phyloP scores from a whole-genome alignment of 2,329 filamentous ascomycete genomes.

The Ramularia collo-cygni region DNA sequence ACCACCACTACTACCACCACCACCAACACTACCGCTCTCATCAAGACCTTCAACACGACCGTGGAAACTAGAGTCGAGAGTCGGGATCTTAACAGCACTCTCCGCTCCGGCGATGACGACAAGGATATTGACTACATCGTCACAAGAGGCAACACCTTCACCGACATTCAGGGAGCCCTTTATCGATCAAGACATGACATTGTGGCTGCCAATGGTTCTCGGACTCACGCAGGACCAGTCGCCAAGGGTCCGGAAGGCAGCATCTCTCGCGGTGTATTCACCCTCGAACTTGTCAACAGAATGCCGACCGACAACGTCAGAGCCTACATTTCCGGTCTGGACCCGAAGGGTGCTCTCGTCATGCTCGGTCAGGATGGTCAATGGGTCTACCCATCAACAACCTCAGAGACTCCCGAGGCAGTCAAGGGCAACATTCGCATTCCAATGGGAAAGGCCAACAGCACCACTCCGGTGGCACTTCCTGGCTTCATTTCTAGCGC shows the following conservation, averaged over 20 bases:
- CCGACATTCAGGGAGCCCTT: neutral
- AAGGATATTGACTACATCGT: neutral
- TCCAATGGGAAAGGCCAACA: slow-evolving; percentile 31
- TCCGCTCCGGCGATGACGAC: neutral
- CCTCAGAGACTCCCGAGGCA: slow-evolving; percentile 29
- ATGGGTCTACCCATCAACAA: slow-evolving; percentile 38
- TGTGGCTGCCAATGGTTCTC: neutral
- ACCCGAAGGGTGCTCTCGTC: slow-evolving; percentile 34
- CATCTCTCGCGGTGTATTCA: slow-evolving; percentile 5
- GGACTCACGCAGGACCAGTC: neutral
- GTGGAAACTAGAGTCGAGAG: neutral
- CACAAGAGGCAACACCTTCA: slow-evolving; percentile 1
- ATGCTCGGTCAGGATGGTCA: slow-evolving; percentile 37
- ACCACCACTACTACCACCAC: neutral
- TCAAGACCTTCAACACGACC: neutral
- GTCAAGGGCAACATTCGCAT: slow-evolving; percentile 37
- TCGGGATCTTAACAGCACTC: neutral
- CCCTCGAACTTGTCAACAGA: slow-evolving; percentile 38
- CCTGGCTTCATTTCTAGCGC: slow-evolving; percentile 38
- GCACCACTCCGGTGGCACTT: slow-evolving; percentile 34
- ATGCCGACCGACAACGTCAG: slow-evolving; percentile 32
- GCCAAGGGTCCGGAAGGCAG: neutral
- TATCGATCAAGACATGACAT: neutral
- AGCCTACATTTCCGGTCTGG: slow-evolving; percentile 41
- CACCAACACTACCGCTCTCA: neutral